Percentiles rank a stretch among this genome's conserved stretches.
Evolutionary conservation across 2,329 filamentous ascomycete species (phyloP).

Genomic region (Botryotinia convoluta): DNA sequence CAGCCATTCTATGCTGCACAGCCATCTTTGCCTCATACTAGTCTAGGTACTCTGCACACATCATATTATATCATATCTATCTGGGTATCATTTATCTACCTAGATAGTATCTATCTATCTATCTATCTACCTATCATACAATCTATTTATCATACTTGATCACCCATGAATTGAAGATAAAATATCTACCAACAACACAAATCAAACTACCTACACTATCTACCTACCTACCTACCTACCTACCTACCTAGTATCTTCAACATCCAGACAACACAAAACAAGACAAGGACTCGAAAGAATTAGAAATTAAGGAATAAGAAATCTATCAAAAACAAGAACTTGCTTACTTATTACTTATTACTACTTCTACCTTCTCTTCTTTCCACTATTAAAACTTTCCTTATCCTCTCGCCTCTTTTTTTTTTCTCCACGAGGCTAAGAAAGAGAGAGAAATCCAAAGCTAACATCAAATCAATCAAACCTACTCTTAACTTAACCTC

Average conservation of each 20-base stretch:
- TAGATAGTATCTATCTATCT: not conserved
- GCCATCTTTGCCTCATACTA: not conserved
- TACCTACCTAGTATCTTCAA: not conserved
- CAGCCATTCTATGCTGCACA: not conserved
- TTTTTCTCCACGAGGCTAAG: not conserved
- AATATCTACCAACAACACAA: not conserved
- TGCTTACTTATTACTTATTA: not conserved
- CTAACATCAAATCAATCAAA: not conserved
- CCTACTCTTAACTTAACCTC: not conserved
- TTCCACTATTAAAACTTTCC: not conserved
- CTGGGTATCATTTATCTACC: too few species aligned
- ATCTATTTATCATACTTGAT: not conserved
- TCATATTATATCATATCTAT: not conserved
- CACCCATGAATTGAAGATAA: not conserved
- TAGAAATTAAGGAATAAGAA: not conserved
- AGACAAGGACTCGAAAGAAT: not conserved
- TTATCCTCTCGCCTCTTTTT: conserved; percentile 7
- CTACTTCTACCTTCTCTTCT: not conserved
- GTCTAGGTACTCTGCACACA: not conserved
- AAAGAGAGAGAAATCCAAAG: not conserved
- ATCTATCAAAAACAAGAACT: not conserved
- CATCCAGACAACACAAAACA: not conserved
- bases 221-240: too few species aligned
- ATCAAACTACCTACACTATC: not conserved
- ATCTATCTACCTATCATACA: not conserved